Evolutionary conservation across 2,329 filamentous ascomycete species (phyloP), one percentile per base, ranked within the genome.

Genomic region (Sporothrix brunneoviolacea): DNA sequence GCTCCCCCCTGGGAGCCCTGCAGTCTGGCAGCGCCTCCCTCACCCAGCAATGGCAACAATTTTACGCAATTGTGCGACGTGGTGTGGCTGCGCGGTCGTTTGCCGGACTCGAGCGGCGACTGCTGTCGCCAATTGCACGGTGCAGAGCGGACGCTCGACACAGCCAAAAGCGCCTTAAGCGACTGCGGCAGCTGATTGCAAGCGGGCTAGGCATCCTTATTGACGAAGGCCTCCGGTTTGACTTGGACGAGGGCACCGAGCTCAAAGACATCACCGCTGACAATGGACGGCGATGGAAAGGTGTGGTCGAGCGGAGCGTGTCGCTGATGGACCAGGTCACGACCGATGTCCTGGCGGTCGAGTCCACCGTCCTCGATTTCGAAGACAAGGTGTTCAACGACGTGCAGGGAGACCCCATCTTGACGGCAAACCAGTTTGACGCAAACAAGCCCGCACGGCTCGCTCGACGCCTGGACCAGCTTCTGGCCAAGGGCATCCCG

Each of bases 181-280:
- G 80, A 59, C 73, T 95, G 56, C 80, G 86, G 41, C 80, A 91
- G 61, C 82, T 91, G 66, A 90, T 88, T 50, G 88, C 91, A 2
- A 91, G 88, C 60, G 88, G 88, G 1, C 74, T 97, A 4, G 93
- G 93, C 15, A 80, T 96, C 4, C 71, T 98, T 22, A 83, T 96
- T 58, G 88, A 91, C 50, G 89, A 95, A 63, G 90, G 88, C 3
- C 71, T 96, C 42, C 82, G 81, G 44, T 82, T 88, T 58, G 72
- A 73, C 36, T 72, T 74, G 47, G 70, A 70, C 16, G 69, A 73
- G 30, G 68, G 73, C 49, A 65, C 68, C 30, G 69, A 73, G 18
- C 40, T 56, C 33, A 52, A 54, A 48, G 72, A 73, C 24, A 69
- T 62, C 27, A 61, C 61, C 15, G 59, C 53, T n/a, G 65, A 71